These are phyloP conservation scores for Babesia bigemina DNA, from an alignment of 169 alveolate genomes.

Conservation along the genomic window DNA sequence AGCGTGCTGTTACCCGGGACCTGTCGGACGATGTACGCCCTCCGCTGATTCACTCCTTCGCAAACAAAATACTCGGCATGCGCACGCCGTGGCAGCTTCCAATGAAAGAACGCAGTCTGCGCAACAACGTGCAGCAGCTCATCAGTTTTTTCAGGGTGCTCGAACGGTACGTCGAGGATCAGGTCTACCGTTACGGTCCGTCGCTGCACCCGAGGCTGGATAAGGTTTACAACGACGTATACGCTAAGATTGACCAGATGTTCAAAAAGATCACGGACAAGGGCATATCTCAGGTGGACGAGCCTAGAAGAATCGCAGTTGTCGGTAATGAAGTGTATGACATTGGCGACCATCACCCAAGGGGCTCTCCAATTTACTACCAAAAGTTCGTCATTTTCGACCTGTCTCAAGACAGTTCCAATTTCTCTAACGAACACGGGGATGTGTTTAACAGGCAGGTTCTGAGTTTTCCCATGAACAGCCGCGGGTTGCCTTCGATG, in stretches of 20 bases:
- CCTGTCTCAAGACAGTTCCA: slow-evolving; percentile 61
- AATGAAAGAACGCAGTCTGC: slow-evolving; percentile 71
- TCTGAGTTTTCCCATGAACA: slow-evolving; percentile 68
- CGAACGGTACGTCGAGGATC: slow-evolving; percentile 63
- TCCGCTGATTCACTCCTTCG: slow-evolving; percentile 51
- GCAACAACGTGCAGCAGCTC: slow-evolving; percentile 74
- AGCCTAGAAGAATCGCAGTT: slow-evolving; percentile 27
- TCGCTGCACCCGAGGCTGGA: slow-evolving; percentile 24
- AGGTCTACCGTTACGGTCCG: slow-evolving; percentile 11
- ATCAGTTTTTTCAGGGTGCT: slow-evolving; percentile 69
- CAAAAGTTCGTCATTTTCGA: slow-evolving; percentile 77
- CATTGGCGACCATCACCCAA: slow-evolving; percentile 69
- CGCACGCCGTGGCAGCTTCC: slow-evolving; percentile 81
- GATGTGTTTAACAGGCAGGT: slow-evolving; percentile 73
- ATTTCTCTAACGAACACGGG: slow-evolving; percentile 66
- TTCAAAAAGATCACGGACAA: slow-evolving; percentile 20
- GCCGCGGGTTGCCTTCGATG: slow-evolving; percentile 73
- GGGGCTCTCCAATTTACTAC: slow-evolving; percentile 64
- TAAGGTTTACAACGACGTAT: slow-evolving; percentile 38
- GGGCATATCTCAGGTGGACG: slow-evolving; percentile 19
- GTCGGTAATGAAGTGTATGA: slow-evolving; percentile 71
- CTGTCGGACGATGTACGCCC: slow-evolving; percentile 41
- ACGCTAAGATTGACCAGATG: slow-evolving; percentile 34
- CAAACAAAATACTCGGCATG: slow-evolving; percentile 71
- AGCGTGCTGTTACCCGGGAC: slow-evolving; percentile 33